Base-by-base conservation (phyloP, 345 rosid species). In the Raphanus sativus region DNA sequence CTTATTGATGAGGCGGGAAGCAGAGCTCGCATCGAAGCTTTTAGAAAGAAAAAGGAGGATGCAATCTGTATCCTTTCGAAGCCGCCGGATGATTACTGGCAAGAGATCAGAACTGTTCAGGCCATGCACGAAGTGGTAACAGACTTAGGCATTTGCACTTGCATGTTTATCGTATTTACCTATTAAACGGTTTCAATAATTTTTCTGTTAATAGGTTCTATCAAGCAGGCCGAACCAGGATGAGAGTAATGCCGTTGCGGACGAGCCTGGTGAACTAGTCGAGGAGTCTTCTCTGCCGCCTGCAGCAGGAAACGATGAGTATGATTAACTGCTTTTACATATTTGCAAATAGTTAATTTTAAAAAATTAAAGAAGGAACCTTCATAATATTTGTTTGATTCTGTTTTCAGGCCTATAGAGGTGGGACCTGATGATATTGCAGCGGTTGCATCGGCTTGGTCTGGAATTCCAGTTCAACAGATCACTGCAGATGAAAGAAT, bases 1-100 rank as follows among this genome's bases (percentile, higher is more conserved):
- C 97, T 92, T 73, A 87, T 95, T 75, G 99, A 95, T 34, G 98
- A 95, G 86, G 99, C 98, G 33, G 98, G 98, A 77, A 95, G 99
- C 82, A 89, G 97, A 86, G 97, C 99, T 74, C 91, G 85, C 74
- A 91, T 95, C 15, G 84, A 88, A 79, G 89, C 94, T 67, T 87
- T 87, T 80, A 91, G 84, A 85, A 89, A 82, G 90, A 95, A 85
- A 86, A 95, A 86, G 80, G 96, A 95, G 79, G 85, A 91, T 71
- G 86, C 87, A 77, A 86, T 82, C 48, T 82, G 83, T 81, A 89
- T 92, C 81, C 99, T 95, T 54, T 87, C 97, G 8, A 86, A 89
- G 85, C 78, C 88, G 32, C 96, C 99, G 3, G 87, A 85, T 78
- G 98, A 95, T 81, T 95, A 95, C 82, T 95, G 99, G 99, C 96